Evolutionary conservation across 805 yeast species (phyloP).

Genomic region (Saccharomycopsis synnaedendra): DNA sequence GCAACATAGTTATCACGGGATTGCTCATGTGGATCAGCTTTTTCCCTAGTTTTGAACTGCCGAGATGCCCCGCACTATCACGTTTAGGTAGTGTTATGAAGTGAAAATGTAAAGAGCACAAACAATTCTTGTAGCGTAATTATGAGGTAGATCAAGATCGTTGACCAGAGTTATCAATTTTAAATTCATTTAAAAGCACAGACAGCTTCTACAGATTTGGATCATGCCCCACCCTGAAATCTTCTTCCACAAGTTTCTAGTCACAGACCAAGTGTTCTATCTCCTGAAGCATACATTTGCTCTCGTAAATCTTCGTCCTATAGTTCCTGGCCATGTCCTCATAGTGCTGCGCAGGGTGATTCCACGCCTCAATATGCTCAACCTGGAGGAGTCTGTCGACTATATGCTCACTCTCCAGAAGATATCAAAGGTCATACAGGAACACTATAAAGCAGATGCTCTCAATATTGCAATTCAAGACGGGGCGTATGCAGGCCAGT

Average conservation of each 20-base stretch:
- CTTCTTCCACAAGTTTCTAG: slow-evolving; percentile 41
- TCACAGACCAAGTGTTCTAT: slow-evolving; percentile 46
- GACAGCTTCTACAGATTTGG: too few relatives aligned
- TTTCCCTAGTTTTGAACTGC: too few relatives aligned
- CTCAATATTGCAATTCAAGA: slow-evolving; percentile 91
- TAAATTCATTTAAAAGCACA: too few relatives aligned
- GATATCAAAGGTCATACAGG: slow-evolving; percentile 55
- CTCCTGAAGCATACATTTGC: slow-evolving; percentile 63
- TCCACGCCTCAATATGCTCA: slow-evolving; percentile 55
- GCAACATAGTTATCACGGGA: too few relatives aligned
- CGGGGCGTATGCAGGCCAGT: slow-evolving; percentile 92
- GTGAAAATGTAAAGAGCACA: too few relatives aligned
- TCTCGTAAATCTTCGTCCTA: slow-evolving; percentile 81
- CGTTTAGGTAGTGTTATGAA: too few relatives aligned
- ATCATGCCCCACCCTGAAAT: not conserved
- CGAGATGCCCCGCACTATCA: too few relatives aligned
- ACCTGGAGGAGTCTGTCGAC: slow-evolving; percentile 62
- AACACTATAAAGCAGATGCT: slow-evolving; percentile 66
- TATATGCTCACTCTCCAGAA: slow-evolving; percentile 66
- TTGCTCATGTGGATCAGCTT: too few relatives aligned
- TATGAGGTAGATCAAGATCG: too few relatives aligned
- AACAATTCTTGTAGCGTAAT: too few relatives aligned
- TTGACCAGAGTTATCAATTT: too few relatives aligned
- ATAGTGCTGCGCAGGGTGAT: slow-evolving; percentile 74
- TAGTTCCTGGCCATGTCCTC: slow-evolving; percentile 85